A percentile compares a stretch with the other conserved stretches of the same genome.
phyloP scores from a whole-genome alignment of 2,329 filamentous ascomycete species.

The Neoascochyta sp. region DNA sequence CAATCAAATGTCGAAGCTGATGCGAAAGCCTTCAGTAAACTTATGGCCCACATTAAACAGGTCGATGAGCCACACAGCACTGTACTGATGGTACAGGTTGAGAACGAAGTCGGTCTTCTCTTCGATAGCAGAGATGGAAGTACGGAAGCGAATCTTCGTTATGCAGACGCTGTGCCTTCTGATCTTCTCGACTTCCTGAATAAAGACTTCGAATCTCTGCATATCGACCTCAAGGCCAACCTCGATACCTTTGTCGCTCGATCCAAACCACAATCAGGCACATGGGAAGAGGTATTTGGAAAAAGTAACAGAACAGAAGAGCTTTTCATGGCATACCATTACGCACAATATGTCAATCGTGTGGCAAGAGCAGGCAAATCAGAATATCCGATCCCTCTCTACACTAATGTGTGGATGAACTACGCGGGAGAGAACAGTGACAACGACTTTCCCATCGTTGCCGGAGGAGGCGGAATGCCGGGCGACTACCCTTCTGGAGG shows the following conservation, averaged over 20 bases:
- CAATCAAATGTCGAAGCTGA: no score
- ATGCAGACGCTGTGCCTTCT: slow-evolving; percentile 37
- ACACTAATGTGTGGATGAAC: slow-evolving; percentile 49
- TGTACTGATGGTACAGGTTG: slow-evolving; percentile 57
- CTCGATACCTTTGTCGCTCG: slow-evolving; percentile 18
- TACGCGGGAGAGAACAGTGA: no score
- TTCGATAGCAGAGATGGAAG: slow-evolving; percentile 52
- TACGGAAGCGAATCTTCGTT: slow-evolving; percentile 41
- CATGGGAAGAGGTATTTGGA: slow-evolving; percentile 45
- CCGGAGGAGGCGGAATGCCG: slow-evolving; percentile 43
- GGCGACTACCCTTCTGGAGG: slow-evolving; percentile 51
- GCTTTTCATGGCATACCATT: slow-evolving; percentile 50
- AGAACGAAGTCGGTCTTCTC: slow-evolving; percentile 53
- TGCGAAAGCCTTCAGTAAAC: slow-evolving; percentile 38
- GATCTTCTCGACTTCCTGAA: slow-evolving; percentile 35
- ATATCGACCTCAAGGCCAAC: slow-evolving; percentile 26
- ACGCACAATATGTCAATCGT: slow-evolving; percentile 41
- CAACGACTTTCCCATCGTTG: slow-evolving; percentile 26
- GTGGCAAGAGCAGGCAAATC: slow-evolving; percentile 43
- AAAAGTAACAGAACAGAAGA: slow-evolving; percentile 38
- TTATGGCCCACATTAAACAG: slow-evolving; percentile 43
- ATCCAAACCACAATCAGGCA: slow-evolving; percentile 11
- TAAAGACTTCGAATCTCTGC: slow-evolving; percentile 9
- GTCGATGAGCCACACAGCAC: slow-evolving; percentile 48
- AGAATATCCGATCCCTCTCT: slow-evolving; percentile 44